These are phyloP conservation scores for Termitomyces sp. DNA, from an alignment of 768 basidiomycete species.

Conservation along the genomic window DNA sequence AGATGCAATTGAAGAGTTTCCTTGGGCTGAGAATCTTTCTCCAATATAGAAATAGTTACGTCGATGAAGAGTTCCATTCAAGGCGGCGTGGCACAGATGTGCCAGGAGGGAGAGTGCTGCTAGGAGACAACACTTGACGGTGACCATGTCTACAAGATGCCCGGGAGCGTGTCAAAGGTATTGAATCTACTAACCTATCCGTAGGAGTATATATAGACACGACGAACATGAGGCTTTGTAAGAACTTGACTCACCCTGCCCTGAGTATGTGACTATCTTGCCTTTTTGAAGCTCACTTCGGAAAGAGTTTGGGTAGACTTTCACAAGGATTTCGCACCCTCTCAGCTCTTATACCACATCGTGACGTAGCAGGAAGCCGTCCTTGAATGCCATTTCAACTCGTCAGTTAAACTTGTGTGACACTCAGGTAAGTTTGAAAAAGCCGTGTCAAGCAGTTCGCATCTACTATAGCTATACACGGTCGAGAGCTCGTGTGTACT, in stretches of 20 bases:
- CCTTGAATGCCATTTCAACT: background rate
- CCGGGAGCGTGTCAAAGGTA: background rate
- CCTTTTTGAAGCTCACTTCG: background rate
- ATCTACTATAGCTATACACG: too few relatives aligned
- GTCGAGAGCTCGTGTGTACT: too few relatives aligned
- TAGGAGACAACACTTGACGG: background rate
- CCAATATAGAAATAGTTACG: slow-evolving; percentile 46
- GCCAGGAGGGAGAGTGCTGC: background rate
- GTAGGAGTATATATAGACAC: background rate
- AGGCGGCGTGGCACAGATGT: background rate
- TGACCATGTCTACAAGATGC: background rate
- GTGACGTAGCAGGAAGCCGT: background rate
- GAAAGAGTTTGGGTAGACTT: background rate
- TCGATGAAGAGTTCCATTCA: slow-evolving; percentile 31
- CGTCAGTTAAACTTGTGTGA: too few relatives aligned
- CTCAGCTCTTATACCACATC: background rate
- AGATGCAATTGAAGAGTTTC: slow-evolving; percentile 29
- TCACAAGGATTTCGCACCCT: background rate
- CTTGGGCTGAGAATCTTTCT: slow-evolving; percentile 28
- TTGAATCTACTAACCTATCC: background rate
- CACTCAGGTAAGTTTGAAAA: background rate
- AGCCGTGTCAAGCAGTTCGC: too few relatives aligned
- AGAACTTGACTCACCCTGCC: background rate
- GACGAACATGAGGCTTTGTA: background rate
- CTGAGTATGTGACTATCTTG: background rate